These are phyloP conservation scores for Sanghuangporus sanghuang DNA, from an alignment of 1,284 basidiomycete species.

Conservation along the genomic window DNA sequence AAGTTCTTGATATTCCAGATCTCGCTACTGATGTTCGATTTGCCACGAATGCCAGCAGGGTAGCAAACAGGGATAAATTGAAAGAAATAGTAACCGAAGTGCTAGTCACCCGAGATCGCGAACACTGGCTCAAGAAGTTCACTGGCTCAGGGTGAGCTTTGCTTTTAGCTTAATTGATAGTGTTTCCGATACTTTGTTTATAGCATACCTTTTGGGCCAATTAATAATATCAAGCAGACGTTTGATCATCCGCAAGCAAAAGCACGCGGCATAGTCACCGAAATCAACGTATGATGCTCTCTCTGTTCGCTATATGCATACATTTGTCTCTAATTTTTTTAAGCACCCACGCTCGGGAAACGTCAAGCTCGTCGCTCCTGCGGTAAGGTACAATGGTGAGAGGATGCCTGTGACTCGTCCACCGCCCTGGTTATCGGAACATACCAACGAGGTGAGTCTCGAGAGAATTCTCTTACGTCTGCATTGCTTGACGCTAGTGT, in stretches of 20 bases:
- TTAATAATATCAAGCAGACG: conserved; percentile 88
- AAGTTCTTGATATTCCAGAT: conserved; percentile 54
- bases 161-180: neutral
- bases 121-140: conserved; percentile 71
- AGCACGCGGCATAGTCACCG: conserved; percentile 54
- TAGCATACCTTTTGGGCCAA: conserved; percentile 86
- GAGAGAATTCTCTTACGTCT: neutral
- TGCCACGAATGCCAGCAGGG: conserved; percentile 69
- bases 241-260: conserved; percentile 88
- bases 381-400: conserved; percentile 83
- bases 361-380: conserved; percentile 82
- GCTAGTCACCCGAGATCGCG: conserved; percentile 52
- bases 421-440: conserved; percentile 82
- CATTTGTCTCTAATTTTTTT: neutral
- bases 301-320: neutral
- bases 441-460: conserved; percentile 64
- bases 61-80: conserved; percentile 70
- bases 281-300: conserved; percentile 52
- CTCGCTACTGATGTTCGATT: conserved; percentile 61
- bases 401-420: conserved; percentile 71
- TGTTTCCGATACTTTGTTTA: neutral
- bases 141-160: conserved; percentile 66
- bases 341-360: conserved; percentile 77
- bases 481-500: neutral
- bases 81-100: conserved; percentile 66